Conservation (phyloP, 805 yeast genomes). For the Saccharomycopsis sp. region DNA sequence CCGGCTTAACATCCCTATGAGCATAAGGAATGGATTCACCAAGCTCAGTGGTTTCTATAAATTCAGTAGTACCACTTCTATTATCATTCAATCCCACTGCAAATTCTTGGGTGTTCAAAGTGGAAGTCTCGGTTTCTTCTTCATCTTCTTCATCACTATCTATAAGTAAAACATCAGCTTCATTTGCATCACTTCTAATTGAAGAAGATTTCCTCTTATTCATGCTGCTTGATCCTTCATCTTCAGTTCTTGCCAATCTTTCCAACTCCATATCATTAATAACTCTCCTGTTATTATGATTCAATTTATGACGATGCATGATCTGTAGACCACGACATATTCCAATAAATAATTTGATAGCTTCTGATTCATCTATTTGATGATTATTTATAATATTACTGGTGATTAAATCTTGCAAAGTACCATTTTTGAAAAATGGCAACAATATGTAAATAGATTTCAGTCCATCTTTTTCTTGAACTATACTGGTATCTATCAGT, state of each 20-base stretch:
- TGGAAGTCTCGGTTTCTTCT: background rate
- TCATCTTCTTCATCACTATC: slow-evolving; percentile 18
- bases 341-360: slow-evolving; percentile 56
- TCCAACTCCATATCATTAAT: slow-evolving; percentile 6
- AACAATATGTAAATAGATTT: slow-evolving; percentile 70
- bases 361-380: slow-evolving; percentile 54
- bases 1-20: slow-evolving; percentile 85
- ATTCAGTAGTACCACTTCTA: slow-evolving; percentile 29
- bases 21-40: slow-evolving; percentile 63
- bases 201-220: slow-evolving; percentile 1
- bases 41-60: slow-evolving; percentile 37
- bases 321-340: slow-evolving; percentile 67
- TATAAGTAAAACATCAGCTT: slow-evolving; percentile 9
- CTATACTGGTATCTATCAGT: slow-evolving; percentile 62
- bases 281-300: background rate
- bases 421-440: slow-evolving; percentile 69
- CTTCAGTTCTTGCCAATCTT: slow-evolving; percentile 4
- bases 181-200: background rate
- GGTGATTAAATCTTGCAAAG: slow-evolving; percentile 77
- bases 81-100: slow-evolving; percentile 25
- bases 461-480: slow-evolving; percentile 72
- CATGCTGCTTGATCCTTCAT: slow-evolving; percentile 12
- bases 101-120: slow-evolving; percentile 22
- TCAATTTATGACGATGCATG: slow-evolving; percentile 57
- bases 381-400: slow-evolving; percentile 49